These are phyloP conservation scores for Madurella fahalii DNA, from an alignment of 2,329 filamentous ascomycete species.

Conservation along the genomic window DNA sequence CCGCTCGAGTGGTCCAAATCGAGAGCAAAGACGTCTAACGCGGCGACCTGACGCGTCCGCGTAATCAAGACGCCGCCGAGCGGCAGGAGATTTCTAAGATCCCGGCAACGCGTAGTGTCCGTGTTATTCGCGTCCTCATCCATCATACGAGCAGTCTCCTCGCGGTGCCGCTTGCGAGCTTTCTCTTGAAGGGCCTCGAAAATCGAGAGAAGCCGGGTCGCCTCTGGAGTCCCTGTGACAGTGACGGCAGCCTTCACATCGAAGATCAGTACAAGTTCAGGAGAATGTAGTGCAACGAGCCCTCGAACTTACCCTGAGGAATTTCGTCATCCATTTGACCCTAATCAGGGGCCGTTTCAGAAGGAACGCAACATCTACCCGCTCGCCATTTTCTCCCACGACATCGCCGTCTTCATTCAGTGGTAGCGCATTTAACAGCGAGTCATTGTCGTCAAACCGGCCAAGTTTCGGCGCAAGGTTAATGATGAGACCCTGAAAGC, in stretches of 20 bases:
- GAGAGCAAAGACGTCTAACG: slow-evolving; percentile 85
- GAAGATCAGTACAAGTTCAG: slow-evolving; percentile 28
- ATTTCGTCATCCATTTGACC: slow-evolving; percentile 81
- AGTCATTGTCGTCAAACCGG: slow-evolving; percentile 54
- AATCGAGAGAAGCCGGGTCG: slow-evolving; percentile 53
- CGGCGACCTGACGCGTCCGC: slow-evolving; percentile 73
- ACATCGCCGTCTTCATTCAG: slow-evolving; percentile 63
- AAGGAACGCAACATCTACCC: slow-evolving; percentile 90
- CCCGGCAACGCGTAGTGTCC: slow-evolving; percentile 74
- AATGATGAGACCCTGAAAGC: slow-evolving; percentile 91
- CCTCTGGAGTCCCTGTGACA: slow-evolving; percentile 48
- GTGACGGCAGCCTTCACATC: slow-evolving; percentile 51
- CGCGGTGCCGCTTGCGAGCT: slow-evolving; percentile 60
- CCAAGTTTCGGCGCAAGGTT: slow-evolving; percentile 72
- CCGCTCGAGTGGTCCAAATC: slow-evolving; percentile 84
- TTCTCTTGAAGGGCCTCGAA: slow-evolving; percentile 74
- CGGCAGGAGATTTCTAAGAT: slow-evolving; percentile 71
- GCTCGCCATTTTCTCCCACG: slow-evolving; percentile 71
- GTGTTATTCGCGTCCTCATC: slow-evolving; percentile 85
- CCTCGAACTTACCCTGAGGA: slow-evolving; percentile 59
- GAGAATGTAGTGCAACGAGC: slow-evolving; percentile 1
- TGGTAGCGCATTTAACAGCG: slow-evolving; percentile 55
- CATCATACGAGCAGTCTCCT: slow-evolving; percentile 67
- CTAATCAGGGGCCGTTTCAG: slow-evolving; percentile 84
- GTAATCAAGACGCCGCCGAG: slow-evolving; percentile 69